Evolutionary conservation across 495 filamentous ascomycete species (phyloP).

Genomic region (Penicillium bialowiezense): DNA sequence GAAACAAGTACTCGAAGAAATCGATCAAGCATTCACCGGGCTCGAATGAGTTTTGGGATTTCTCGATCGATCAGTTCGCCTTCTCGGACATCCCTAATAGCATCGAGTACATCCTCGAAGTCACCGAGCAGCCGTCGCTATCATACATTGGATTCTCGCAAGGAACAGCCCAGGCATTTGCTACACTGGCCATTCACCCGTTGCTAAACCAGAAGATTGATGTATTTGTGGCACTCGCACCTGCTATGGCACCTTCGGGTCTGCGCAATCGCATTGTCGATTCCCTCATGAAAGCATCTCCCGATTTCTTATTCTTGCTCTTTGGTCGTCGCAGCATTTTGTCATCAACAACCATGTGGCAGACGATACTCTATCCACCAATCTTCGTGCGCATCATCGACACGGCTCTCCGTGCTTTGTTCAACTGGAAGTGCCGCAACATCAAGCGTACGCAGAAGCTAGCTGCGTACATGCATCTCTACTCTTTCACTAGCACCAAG

Average conservation of each 20-base stretch:
- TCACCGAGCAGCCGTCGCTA: conserved; percentile 77
- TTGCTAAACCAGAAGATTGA: conserved; percentile 89
- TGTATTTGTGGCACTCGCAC: conserved; percentile 95
- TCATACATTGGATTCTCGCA: conserved; percentile 97
- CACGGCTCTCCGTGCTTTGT: conserved; percentile 73
- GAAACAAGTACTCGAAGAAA: conserved; percentile 99
- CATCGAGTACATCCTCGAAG: conserved; percentile 85
- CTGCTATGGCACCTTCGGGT: conserved; percentile 94
- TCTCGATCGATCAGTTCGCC: conserved; percentile 96
- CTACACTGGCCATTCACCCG: conserved; percentile 89
- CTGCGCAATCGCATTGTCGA: conserved; percentile 85
- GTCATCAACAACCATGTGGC: conserved; percentile 94
- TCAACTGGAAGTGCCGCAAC: conserved; percentile 85
- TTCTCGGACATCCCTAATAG: conserved; percentile 96
- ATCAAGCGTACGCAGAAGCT: conserved; percentile 87
- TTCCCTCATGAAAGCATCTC: conserved; percentile 89
- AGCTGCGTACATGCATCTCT: conserved; percentile 94
- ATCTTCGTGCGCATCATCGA: conserved; percentile 92
- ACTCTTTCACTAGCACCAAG: conserved; percentile 94
- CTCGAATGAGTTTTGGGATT: conserved; percentile 86
- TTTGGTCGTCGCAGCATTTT: conserved; percentile 95
- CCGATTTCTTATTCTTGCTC: conserved; percentile 86
- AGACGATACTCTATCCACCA: conserved; percentile 89
- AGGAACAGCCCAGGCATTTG: conserved; percentile 95
- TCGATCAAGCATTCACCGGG: conserved; percentile 69